Percentiles rank a stretch among this genome's conserved stretches.
Conservation (phyloP, 805 yeast species). For the Priceomyces fermenticarens region DNA sequence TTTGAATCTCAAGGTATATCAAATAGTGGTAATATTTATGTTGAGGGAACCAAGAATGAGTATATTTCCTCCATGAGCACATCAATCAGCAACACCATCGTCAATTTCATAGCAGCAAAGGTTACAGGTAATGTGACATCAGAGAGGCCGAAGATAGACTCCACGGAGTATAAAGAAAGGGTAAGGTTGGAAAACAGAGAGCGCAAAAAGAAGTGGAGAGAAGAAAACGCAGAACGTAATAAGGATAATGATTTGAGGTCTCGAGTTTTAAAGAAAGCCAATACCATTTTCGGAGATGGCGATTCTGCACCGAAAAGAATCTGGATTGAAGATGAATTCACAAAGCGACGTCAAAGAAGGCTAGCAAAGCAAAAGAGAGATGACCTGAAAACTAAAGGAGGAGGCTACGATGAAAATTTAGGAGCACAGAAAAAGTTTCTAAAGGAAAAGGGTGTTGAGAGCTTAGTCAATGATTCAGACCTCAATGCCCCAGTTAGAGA, state of each 20-base stretch:
- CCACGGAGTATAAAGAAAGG: slow-evolving; percentile 49
- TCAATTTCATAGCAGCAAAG: slow-evolving; percentile 19
- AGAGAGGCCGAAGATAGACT: slow-evolving; percentile 25
- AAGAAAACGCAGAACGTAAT: slow-evolving; percentile 72
- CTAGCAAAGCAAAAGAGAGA: slow-evolving; percentile 42
- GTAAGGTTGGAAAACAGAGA: slow-evolving; percentile 68
- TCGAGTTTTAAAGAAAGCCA: slow-evolving; percentile 73
- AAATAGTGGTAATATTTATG: slow-evolving; percentile 2
- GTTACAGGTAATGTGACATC: slow-evolving; percentile 13
- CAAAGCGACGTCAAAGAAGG: slow-evolving; percentile 60
- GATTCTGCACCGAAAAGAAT: slow-evolving; percentile 48
- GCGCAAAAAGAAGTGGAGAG: slow-evolving; percentile 82
- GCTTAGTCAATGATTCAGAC: slow-evolving; percentile 21
- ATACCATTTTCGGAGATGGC: slow-evolving; percentile 57
- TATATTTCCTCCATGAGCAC: slow-evolving; percentile 13
- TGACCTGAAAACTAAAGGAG: slow-evolving; percentile 15
- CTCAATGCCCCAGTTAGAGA: slow-evolving; percentile 27
- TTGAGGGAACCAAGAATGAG: slow-evolving; percentile 7
- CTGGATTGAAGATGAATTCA: slow-evolving; percentile 79
- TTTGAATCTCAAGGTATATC: slow-evolving; percentile 7
- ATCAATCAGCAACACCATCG: slow-evolving; percentile 21
- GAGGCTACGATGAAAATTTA: slow-evolving; percentile 7
- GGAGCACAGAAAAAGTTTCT: slow-evolving; percentile 9
- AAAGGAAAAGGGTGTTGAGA: slow-evolving; percentile 17
- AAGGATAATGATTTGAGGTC: slow-evolving; percentile 84